Base-by-base conservation (phyloP, 2,329 filamentous ascomycete genomes). In the Ilyonectria mors-panacis region DNA sequence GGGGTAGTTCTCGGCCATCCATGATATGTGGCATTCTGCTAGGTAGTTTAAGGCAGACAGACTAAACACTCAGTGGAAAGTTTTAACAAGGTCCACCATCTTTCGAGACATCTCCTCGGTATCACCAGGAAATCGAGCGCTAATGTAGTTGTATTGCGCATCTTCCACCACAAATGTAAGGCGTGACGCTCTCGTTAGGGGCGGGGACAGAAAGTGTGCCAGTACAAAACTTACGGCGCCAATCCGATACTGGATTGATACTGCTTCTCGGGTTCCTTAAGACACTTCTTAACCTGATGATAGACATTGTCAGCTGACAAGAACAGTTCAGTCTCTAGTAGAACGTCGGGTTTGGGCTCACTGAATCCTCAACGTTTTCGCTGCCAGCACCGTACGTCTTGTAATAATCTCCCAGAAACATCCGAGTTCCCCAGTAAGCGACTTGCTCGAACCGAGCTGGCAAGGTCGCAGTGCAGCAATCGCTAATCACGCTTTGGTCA, bases 321-420 rank as follows among this genome's bases (percentile, higher is more conserved):
- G 12, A 13, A 39, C 2, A 42, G 15, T 33, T 9, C 8, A 7
- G 1, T 33, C 10, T 9, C 30, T 1, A 26, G 26, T 26, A 26
- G 26, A 26, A 26, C 30, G 30, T 42, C 39, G 6, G n/a, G 15
- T n/a, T 42, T 17, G 1, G 4, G 17, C 82, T 75, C 71, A 86
- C 85, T 47, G 81, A 80, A 6, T 79, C 77, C 69, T 88, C 84
- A 4, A 86, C 84, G 65, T 84, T 80, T 37, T 85, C 84, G 65
- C 83, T 86, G 1, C 85, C 82, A 3, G 82, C 82, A 1, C 86
- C 86, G 62, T 86, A 88, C 2, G 86, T 87, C 81, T 88, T 88
- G 74, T 87, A 88, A 69, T 88, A 88, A 62, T 88, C 86, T 3
- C 86, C 86, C 13, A 88, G 73, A 47, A 86, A 83, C 2, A 78